Evolutionary conservation across 2,329 filamentous ascomycete species (phyloP), one percentile per base, ranked within the genome.

Genomic region (Scopulariopsis brevicaulis): DNA sequence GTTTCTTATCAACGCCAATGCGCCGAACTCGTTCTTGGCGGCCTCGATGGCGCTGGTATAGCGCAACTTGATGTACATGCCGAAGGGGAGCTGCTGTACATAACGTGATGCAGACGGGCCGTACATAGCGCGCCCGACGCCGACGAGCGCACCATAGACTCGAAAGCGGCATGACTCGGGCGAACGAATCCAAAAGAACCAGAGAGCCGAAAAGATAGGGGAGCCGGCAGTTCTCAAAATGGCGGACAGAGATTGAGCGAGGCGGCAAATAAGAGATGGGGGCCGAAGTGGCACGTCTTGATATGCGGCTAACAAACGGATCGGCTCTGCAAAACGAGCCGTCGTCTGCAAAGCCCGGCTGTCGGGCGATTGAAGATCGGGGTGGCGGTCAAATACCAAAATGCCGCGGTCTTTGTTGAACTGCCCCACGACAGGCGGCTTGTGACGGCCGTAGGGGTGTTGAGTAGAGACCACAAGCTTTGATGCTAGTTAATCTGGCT

Each of bases 81-180:
- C 62, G 53, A 64, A 62, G 6, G 62, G 62, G 40, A 64, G 56
- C 14, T 53, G 57, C 56, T 64, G 63, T 22, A 63, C 62, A 1
- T 60, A 53, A 15, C 60, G 34, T 52, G 60, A 62, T 43, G 20
- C 48, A 22, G 57, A 59, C 35, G 54, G 25, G 18, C 60, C 61
- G 58, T 63, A 63, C 40, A 50, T n/a, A n/a, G 46, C 46, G 22
- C 46, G 46, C 7, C 46, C 46, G 46, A 50, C 46, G 12, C 46
- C 5, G 15, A 15, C 46, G 46, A 50, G 46, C 46, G 22, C n/a
- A 22, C 46, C n/a, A 22, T 50, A 50, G 7, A 15, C 46, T 4
- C 46, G 46, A 22, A 50, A 50, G n/a, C 46, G 46, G 11, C 46
- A 50, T n/a, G 46, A 22, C 46, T 50, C 46, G 22, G n/a, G 46